phyloP scores from a whole-genome alignment of 2,329 filamentous ascomycete species.

The Calonectria hawksworthii region DNA sequence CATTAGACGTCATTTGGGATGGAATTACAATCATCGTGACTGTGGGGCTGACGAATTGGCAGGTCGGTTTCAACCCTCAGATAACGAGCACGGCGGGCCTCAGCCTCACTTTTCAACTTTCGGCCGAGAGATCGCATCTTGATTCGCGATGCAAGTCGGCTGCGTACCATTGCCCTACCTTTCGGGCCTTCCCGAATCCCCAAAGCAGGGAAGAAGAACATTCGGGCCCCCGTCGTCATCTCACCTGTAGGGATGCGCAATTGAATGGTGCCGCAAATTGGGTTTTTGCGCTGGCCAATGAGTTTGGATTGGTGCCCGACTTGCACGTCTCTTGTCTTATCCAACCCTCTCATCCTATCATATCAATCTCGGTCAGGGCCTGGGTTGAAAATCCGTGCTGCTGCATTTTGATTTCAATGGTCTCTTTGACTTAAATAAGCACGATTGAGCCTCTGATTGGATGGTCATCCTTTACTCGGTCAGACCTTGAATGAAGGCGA shows the following conservation, averaged over 20 bases:
- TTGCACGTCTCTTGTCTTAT: not conserved
- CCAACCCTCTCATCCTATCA: not conserved
- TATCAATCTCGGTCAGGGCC: not conserved
- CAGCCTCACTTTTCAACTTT: constrained; percentile 1
- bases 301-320: not conserved
- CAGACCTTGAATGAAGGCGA: not conserved
- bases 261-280: not conserved
- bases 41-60: not conserved
- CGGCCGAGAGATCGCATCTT: not conserved
- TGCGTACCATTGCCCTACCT: not conserved
- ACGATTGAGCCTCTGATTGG: not conserved
- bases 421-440: not conserved
- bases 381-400: not conserved
- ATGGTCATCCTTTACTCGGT: not conserved
- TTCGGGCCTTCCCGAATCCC: not conserved
- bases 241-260: not conserved
- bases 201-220: not conserved
- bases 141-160: not conserved
- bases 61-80: not conserved
- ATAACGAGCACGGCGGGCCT: not conserved
- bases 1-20: not conserved
- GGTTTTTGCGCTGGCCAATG: not conserved
- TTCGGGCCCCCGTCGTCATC: not conserved
- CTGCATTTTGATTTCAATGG: not conserved
- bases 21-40: not conserved